Percentiles rank a stretch among this genome's conserved stretches.
phyloP scores from a whole-genome alignment of 1,284 basidiomycete genomes.

The Agaricales sp. region DNA sequence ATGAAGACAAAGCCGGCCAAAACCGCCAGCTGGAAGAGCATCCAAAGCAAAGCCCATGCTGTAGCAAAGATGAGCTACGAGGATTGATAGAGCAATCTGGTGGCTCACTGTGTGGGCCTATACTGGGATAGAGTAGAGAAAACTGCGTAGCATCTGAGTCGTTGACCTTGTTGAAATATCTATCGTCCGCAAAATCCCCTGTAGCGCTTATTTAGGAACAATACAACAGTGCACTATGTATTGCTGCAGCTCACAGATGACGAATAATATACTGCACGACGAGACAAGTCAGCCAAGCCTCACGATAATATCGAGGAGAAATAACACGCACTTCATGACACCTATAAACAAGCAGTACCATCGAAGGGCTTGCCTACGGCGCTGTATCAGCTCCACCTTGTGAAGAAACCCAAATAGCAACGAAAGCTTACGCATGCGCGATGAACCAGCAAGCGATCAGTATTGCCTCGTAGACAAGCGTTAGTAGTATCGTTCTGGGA shows the following conservation, averaged over 20 bases:
- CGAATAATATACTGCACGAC: constrained; percentile 69
- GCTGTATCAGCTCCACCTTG: constrained; percentile 6
- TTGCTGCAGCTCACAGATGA: constrained; percentile 64
- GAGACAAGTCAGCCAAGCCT: constrained; percentile 3
- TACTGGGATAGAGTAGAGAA: constrained; percentile 50
- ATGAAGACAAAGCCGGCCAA: constrained; percentile 62
- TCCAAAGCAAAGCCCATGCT: constrained; percentile 74
- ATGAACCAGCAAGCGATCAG: constrained; percentile 81
- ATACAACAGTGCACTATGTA: background rate
- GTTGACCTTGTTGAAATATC: constrained; percentile 78
- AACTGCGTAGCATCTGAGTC: constrained; percentile 80
- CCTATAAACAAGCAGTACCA: constrained; percentile 81
- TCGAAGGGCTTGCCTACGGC: constrained; percentile 44
- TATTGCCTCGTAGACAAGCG: constrained; percentile 61
- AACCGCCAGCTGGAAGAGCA: constrained; percentile 56
- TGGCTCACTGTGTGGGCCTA: constrained; percentile 53
- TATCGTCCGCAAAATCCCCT: constrained; percentile 82
- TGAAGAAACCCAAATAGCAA: constrained; percentile 12
- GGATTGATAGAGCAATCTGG: constrained; percentile 5
- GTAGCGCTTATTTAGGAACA: constrained; percentile 6
- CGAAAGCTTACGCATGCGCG: constrained; percentile 54
- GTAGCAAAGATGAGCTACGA: no score
- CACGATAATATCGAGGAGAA: constrained; percentile 5
- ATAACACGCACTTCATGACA: constrained; percentile 63
- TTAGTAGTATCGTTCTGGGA: constrained; percentile 66